Evolutionary conservation across 768 basidiomycete species (phyloP).

Genomic region (Suillus hirtellus): DNA sequence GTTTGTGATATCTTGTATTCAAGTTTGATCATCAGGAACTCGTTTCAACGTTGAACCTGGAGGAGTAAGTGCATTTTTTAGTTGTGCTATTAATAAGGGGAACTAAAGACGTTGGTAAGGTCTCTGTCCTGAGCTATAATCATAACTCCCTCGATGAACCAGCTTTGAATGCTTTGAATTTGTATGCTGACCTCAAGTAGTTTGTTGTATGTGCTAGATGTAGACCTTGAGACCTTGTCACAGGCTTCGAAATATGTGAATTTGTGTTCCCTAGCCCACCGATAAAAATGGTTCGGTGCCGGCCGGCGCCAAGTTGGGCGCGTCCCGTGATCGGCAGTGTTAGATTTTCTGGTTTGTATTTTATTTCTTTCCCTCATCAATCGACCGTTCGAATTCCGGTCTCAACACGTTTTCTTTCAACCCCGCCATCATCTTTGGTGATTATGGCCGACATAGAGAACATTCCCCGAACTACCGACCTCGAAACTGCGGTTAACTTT

Average conservation of each 20-base stretch:
- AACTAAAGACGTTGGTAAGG: constrained; percentile 38
- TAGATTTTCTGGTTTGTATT: constrained; percentile 15
- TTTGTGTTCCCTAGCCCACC: background rate
- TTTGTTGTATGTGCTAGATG: background rate
- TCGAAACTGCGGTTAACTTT: constrained; percentile 23
- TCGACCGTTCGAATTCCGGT: constrained; percentile 10
- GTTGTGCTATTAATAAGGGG: background rate
- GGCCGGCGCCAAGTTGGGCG: constrained; percentile 13
- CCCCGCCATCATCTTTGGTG: constrained; percentile 23
- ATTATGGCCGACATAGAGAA: constrained; percentile 41
- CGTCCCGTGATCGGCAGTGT: constrained; percentile 16
- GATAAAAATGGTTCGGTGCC: constrained; percentile 10
- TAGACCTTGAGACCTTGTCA: constrained; percentile 1
- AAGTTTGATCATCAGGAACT: constrained; percentile 45
- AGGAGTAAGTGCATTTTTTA: constrained; percentile 49
- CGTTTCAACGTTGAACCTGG: constrained; percentile 86
- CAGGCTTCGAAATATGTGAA: background rate
- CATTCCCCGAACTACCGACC: constrained; percentile 23
- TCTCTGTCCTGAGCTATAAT: constrained; percentile 82
- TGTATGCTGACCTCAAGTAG: constrained; percentile 49
- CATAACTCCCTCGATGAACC: constrained; percentile 80
- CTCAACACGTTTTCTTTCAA: constrained; percentile 9
- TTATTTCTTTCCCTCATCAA: constrained; percentile 15
- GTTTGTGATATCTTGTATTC: constrained; percentile 3
- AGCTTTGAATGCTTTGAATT: constrained; percentile 70